Conservation (phyloP, 2,329 filamentous ascomycete species). For the Botrytis galanthina region DNA sequence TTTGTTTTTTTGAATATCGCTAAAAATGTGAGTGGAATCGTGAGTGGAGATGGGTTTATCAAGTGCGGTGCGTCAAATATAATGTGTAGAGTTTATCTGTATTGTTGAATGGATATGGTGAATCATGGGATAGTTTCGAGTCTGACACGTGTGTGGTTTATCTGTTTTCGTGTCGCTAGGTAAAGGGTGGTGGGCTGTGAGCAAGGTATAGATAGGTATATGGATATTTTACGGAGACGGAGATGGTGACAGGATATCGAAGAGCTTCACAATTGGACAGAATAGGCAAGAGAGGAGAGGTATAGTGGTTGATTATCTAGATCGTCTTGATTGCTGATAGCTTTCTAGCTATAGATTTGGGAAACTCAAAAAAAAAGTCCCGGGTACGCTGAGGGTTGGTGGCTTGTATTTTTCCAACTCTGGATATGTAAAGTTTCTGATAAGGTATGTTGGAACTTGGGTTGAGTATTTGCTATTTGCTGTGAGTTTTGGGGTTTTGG, state of each 20-base stretch:
- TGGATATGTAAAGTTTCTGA: no score
- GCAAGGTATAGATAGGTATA: no score
- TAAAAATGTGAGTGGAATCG: accelerated
- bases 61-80: no score
- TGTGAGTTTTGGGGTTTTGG: no score
- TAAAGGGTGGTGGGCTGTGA: not conserved
- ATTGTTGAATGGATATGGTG: not conserved
- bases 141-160: not conserved
- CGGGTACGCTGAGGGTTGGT: not conserved
- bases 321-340: not conserved
- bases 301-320: not conserved
- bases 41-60: not conserved
- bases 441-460: no score
- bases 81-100: not conserved
- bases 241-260: accelerated
- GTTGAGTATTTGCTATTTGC: no score
- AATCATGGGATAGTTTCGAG: not conserved
- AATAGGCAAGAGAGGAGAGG: not conserved
- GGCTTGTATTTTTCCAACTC: no score
- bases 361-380: not conserved
- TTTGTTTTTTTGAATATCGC: not conserved
- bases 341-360: not conserved
- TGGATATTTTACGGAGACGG: not conserved
- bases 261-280: not conserved
- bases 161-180: not conserved